Evolutionary conservation across 164 flowering plant genomes (phyloP), one percentile per base, ranked within the genome.

Genomic region (Umbilicus rupestris): DNA sequence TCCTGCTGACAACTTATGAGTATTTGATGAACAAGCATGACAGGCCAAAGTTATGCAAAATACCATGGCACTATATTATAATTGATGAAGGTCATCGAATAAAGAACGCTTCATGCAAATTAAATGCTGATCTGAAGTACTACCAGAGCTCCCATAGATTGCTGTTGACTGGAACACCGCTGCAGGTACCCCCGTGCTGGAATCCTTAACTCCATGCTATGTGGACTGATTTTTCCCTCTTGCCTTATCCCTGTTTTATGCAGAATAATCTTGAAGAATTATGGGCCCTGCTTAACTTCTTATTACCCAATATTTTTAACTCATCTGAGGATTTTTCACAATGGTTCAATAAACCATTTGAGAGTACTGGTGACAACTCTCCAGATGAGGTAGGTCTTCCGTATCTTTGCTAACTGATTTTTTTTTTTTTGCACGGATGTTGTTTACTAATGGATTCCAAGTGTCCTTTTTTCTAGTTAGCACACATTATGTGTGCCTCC

Each of bases 331-430:
- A 95, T 77, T 95, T 95, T 72, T 95, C 99, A 65, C 99, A 95
- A 65, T 95, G 99, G 99, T 95, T 95, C 80, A 95, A 95, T 82
- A 95, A 95, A 79, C 99, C 99, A 67, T 92, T 95, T 84, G 90
- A 95, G 84, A 77, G 90, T 74, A 80, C 73, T 76, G 95, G 83
- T 70, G 99, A 95, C 66, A 89, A 67, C 78, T 87, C 99, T 57
- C 78, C 87, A 31, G 99, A 95, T 73, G 81, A 92, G 79, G 99
- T 91, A 79, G 78, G 87, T 46, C 49, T 68, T n/a, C 14, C 39
- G 14, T 28, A 62, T 1, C 28, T 9, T 26, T 55, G 31, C 60
- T 28, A 26, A 26, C 60, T 55, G 33, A 55, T 55, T 26, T 28
- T n/a, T 15, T 55, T 28, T 55, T 26, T 28, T n/a, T 15, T 55